Conservation (phyloP, 2,329 filamentous ascomycete genomes). For the Xylariaceae sp. region DNA sequence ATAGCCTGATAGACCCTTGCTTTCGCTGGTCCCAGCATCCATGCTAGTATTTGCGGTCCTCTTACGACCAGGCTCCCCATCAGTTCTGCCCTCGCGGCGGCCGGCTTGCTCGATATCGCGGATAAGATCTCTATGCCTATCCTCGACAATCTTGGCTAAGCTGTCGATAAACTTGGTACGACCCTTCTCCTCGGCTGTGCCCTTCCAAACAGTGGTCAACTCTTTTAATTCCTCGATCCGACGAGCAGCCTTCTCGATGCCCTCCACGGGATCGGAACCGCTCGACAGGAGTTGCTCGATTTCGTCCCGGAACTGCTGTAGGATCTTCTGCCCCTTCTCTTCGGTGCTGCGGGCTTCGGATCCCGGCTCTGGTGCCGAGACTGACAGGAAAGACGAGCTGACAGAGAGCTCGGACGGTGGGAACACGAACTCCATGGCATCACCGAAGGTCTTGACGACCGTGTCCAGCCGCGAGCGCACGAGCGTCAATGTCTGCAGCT, state of each 20-base stretch:
- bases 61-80: constrained; percentile 29
- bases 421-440: constrained; percentile 92
- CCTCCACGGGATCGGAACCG: constrained; percentile 53
- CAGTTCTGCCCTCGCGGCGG: constrained; percentile 33
- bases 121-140: constrained; percentile 53
- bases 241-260: constrained; percentile 66
- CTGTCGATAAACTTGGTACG: constrained; percentile 75
- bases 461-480: constrained; percentile 81
- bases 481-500: constrained; percentile 74
- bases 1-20: constrained; percentile 46
- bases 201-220: constrained; percentile 80
- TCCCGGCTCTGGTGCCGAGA: constrained; percentile 76
- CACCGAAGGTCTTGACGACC: constrained; percentile 86
- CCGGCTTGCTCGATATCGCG: constrained; percentile 44
- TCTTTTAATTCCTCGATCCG: constrained; percentile 73
- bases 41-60: constrained; percentile 30
- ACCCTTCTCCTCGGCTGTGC: constrained; percentile 91
- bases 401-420: constrained; percentile 83
- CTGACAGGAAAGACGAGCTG: constrained; percentile 79
- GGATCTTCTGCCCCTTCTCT: constrained; percentile 80
- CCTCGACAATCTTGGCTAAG: constrained; percentile 77
- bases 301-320: constrained; percentile 64
- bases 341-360: constrained; percentile 62
- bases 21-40: constrained; percentile 31
- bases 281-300: constrained; percentile 60